phyloP scores from a whole-genome alignment of 2,329 filamentous ascomycete species.

The Pyricularia sp. region DNA sequence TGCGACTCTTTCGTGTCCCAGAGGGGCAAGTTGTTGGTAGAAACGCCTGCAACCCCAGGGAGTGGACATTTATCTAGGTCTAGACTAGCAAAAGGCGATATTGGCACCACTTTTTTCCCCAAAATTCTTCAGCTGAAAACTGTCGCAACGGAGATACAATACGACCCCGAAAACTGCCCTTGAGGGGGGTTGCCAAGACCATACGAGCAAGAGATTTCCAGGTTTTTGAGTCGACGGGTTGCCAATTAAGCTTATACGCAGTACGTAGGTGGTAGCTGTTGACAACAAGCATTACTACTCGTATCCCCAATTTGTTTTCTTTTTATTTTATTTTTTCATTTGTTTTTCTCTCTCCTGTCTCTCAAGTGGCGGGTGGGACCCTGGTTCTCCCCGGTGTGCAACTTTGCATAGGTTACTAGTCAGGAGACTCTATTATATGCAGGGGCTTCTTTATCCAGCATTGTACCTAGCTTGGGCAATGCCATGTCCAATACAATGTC shows the following conservation, averaged over 20 bases:
- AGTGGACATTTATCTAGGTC: not conserved
- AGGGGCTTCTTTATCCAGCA: not conserved
- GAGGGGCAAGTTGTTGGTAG: not conserved
- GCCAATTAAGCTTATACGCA: not conserved
- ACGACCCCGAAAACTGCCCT: not conserved
- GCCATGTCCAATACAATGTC: too few species aligned
- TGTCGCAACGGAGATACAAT: not conserved
- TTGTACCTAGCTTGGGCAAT: not conserved
- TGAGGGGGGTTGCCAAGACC: not conserved
- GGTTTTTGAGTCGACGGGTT: not conserved
- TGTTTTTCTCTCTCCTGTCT: too few species aligned
- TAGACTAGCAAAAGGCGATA: too few species aligned
- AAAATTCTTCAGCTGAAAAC: not conserved
- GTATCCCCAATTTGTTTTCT: too few species aligned
- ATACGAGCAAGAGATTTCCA: too few species aligned
- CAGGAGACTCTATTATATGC: not conserved
- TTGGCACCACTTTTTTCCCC: not conserved
- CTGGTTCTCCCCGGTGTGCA: too few species aligned
- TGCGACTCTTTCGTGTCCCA: not conserved
- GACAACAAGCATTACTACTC: too few species aligned
- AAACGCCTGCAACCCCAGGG: not conserved
- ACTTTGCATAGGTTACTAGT: not conserved
- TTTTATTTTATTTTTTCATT: too few species aligned
- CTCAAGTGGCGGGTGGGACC: too few species aligned
- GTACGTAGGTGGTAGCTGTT: not conserved